Evolutionary conservation across 164 flowering plant species (phyloP).

Genomic region (Kingdonia uniflora): DNA sequence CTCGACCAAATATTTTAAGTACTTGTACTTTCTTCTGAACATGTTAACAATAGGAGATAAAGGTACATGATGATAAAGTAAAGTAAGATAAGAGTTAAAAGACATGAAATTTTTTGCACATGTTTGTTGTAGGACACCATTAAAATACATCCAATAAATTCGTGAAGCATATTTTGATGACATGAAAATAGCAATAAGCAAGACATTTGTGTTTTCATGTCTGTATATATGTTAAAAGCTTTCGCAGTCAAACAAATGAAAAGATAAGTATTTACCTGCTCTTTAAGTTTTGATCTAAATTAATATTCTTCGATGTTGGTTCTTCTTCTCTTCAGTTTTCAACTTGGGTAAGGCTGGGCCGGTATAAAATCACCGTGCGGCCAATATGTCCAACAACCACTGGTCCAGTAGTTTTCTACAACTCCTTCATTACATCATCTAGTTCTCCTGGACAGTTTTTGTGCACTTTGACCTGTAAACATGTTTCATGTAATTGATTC

Average conservation of each 20-base stretch:
- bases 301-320: slow-evolving; percentile 27
- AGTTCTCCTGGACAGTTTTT: slow-evolving; percentile 73
- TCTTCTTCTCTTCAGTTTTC: slow-evolving; percentile 69
- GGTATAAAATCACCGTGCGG: slow-evolving; percentile 67
- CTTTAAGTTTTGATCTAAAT: slow-evolving; percentile 13
- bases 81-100: too few species aligned
- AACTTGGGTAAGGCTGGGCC: slow-evolving; percentile 76
- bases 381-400: slow-evolving; percentile 81
- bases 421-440: slow-evolving; percentile 60
- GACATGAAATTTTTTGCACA: too few species aligned
- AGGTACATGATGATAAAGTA: too few species aligned
- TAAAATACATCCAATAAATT: too few species aligned
- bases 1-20: slow-evolving; percentile 25
- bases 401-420: slow-evolving; percentile 69
- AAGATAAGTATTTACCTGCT: background rate
- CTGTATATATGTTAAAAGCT: too few species aligned
- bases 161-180: too few species aligned
- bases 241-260: too few species aligned
- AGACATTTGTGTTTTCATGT: too few species aligned
- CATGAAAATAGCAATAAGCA: too few species aligned
- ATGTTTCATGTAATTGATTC: background rate
- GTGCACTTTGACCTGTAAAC: slow-evolving; percentile 65
- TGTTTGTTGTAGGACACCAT: too few species aligned
- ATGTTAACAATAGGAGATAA: background rate
- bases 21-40: slow-evolving; percentile 26